A percentile compares a stretch with the other conserved stretches of the same genome.
Evolutionary conservation across 441 rosid genomes (phyloP).

Genomic region (Brassica hybrid): DNA sequence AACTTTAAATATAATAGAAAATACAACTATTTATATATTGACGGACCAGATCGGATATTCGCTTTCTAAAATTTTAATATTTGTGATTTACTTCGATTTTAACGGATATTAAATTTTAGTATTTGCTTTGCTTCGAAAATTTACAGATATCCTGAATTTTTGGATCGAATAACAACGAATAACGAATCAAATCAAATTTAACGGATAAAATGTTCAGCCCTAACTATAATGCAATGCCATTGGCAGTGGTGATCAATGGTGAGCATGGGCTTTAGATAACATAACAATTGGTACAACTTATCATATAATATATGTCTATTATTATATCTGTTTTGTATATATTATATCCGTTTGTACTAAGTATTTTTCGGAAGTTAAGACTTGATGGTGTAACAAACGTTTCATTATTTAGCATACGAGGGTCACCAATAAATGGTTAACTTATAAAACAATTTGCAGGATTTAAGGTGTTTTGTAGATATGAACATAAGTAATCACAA

Average conservation of each 20-base stretch:
- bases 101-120: no score
- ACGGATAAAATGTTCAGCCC: no score
- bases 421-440: neutral
- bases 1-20: no score
- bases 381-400: conserved; percentile 12
- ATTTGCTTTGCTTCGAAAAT: no score
- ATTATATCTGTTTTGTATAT: neutral
- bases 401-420: neutral
- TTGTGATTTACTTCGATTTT: no score
- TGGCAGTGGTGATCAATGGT: neutral
- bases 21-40: no score
- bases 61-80: no score
- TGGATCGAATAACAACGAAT: no score
- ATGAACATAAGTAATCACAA: neutral
- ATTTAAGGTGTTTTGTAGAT: conserved; percentile 16
- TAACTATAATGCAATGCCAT: neutral
- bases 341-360: neutral
- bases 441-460: neutral
- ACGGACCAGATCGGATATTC: no score
- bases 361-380: neutral
- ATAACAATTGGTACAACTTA: conserved; percentile 27
- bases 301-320: neutral
- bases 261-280: conserved; percentile 13
- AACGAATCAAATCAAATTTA: no score
- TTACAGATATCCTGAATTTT: no score